These are phyloP conservation scores for Cantharellus cinnabarinus DNA, from an alignment of 768 basidiomycete genomes.

Conservation along the genomic window DNA sequence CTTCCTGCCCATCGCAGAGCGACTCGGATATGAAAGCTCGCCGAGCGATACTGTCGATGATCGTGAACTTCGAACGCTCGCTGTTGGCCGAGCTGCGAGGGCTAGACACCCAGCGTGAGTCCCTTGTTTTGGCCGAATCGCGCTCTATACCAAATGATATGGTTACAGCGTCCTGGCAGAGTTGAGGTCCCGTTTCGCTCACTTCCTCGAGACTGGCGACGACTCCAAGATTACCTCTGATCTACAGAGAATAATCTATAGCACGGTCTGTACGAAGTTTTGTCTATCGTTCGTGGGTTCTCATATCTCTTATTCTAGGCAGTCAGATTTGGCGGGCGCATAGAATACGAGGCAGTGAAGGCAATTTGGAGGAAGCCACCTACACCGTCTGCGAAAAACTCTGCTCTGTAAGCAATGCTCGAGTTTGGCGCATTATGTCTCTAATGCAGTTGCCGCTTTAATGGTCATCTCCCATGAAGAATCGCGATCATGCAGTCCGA, in stretches of 20 bases:
- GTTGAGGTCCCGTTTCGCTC: slow-evolving; percentile 45
- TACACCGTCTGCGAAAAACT: slow-evolving; percentile 50
- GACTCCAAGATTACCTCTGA: slow-evolving; percentile 65
- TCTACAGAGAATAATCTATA: slow-evolving; percentile 32
- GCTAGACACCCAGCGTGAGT: slow-evolving; percentile 22
- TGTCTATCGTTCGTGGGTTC: background rate
- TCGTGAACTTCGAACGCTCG: slow-evolving; percentile 52
- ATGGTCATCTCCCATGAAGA: background rate
- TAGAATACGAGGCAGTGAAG: slow-evolving; percentile 55
- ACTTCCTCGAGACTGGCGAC: slow-evolving; percentile 51
- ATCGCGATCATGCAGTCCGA: background rate
- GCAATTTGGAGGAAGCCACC: slow-evolving; percentile 48
- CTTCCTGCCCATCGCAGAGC: slow-evolving; percentile 52
- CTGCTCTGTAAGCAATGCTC: slow-evolving; percentile 36
- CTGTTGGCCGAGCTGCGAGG: slow-evolving; percentile 35
- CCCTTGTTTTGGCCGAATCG: background rate
- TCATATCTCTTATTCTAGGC: slow-evolving; percentile 23
- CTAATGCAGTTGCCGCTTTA: background rate
- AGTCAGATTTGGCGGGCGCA: slow-evolving; percentile 49
- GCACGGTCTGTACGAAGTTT: background rate
- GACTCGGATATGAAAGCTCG: slow-evolving; percentile 58
- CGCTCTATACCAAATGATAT: background rate
- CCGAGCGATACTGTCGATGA: slow-evolving; percentile 45
- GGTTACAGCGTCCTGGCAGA: slow-evolving; percentile 47
- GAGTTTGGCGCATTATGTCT: background rate